Evolutionary conservation across 257 asterid species (phyloP).

Genomic region (Solanum tarapatanum): DNA sequence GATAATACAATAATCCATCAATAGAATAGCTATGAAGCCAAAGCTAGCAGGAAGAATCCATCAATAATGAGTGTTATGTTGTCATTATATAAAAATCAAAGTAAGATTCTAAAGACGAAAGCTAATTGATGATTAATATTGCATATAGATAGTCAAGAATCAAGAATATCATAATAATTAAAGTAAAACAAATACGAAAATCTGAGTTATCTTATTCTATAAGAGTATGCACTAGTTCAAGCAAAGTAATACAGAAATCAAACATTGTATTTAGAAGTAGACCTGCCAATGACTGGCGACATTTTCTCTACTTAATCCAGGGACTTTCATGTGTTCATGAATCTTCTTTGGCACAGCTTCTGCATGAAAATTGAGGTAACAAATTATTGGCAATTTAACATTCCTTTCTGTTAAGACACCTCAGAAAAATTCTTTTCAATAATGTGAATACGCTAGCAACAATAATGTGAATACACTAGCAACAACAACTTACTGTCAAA

Average conservation of each 20-base stretch:
- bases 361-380: neutral
- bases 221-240: neutral
- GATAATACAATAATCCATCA: neutral
- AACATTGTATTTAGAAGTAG: neutral
- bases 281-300: conserved; percentile 74
- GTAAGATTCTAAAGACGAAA: neutral
- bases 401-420: neutral
- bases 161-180: neutral
- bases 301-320: conserved; percentile 40
- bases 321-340: conserved; percentile 46
- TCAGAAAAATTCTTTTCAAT: neutral
- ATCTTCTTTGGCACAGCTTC: conserved; percentile 52
- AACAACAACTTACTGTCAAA: conserved; percentile 35
- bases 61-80: neutral
- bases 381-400: neutral
- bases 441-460: neutral
- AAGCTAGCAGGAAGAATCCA: neutral
- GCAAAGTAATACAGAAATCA: neutral
- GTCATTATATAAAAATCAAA: neutral
- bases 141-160: neutral
- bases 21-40: neutral
- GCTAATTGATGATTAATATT: neutral
- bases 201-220: neutral
- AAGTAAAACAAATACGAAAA: neutral
- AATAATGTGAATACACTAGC: neutral